Percentiles rank a stretch among this genome's conserved stretches.
Evolutionary conservation across 2,329 filamentous ascomycete genomes (phyloP).

Genomic region (Arthroderma uncinatum): DNA sequence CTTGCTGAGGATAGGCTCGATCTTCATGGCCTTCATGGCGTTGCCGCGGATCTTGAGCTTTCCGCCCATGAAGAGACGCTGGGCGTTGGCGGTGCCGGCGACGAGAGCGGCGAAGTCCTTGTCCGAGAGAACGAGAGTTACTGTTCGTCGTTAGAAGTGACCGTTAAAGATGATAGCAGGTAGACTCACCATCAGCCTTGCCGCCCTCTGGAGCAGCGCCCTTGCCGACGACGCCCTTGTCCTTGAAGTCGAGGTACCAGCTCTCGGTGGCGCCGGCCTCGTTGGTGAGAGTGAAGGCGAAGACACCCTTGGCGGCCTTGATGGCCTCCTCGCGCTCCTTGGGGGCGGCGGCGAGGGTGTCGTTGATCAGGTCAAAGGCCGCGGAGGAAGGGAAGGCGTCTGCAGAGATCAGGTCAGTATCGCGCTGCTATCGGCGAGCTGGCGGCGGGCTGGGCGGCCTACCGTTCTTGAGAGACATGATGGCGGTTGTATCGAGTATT

Average conservation of each 20-base stretch:
- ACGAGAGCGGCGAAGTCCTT: slow-evolving; percentile 77
- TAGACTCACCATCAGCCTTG: slow-evolving; percentile 63
- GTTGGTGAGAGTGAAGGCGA: slow-evolving; percentile 91
- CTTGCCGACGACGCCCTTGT: slow-evolving; percentile 69
- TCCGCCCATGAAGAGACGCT: slow-evolving; percentile 93
- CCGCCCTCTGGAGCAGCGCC: slow-evolving; percentile 56
- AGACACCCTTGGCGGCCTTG: slow-evolving; percentile 77
- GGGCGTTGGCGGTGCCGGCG: slow-evolving; percentile 79
- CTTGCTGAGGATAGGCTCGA: slow-evolving; percentile 86
- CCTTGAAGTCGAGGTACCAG: slow-evolving; percentile 95
- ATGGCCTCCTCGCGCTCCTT: slow-evolving; percentile 75
- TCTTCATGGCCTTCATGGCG: slow-evolving; percentile 94
- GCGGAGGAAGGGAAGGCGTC: slow-evolving; percentile 66
- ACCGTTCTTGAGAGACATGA: slow-evolving; percentile 67
- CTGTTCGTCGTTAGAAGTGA: slow-evolving; percentile 38
- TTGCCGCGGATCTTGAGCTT: slow-evolving; percentile 98
- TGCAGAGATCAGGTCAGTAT: background rate
- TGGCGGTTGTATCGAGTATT: slow-evolving; percentile 19
- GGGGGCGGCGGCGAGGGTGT: slow-evolving; percentile 55
- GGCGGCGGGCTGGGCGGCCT: slow-evolving; percentile 21
- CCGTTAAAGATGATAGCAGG: background rate
- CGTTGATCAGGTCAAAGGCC: slow-evolving; percentile 81
- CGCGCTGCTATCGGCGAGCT: background rate
- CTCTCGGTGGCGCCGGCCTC: slow-evolving; percentile 61
- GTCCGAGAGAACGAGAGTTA: slow-evolving; percentile 76